phyloP scores from a whole-genome alignment of 2,329 filamentous ascomycete species.

The Cladophialophora bantiana region DNA sequence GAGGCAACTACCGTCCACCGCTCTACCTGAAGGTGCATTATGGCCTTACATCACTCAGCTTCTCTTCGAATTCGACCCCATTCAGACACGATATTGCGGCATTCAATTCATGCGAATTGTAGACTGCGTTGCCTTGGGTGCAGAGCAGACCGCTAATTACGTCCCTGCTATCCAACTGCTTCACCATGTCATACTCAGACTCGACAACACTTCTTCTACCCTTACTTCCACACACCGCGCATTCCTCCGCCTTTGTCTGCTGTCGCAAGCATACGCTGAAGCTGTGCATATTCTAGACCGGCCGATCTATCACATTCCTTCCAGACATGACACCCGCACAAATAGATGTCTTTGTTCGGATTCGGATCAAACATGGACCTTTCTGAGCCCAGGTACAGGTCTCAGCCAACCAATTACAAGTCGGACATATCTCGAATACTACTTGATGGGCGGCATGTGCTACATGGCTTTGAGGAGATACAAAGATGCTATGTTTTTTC shows the following conservation, averaged over 20 bases:
- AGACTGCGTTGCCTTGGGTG: conserved; percentile 45
- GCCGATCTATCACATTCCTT: conserved; percentile 53
- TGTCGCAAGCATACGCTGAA: conserved; percentile 49
- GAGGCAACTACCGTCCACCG: conserved; percentile 47
- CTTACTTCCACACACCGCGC: conserved; percentile 54
- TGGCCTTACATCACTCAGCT: conserved; percentile 61
- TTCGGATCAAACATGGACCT: conserved; percentile 44
- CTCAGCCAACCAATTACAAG: conserved; percentile 51
- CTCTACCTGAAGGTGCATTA: conserved; percentile 54
- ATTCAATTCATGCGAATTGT: conserved; percentile 49
- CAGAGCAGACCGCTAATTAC: conserved; percentile 48
- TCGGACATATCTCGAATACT: conserved; percentile 66
- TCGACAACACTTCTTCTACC: conserved; percentile 52
- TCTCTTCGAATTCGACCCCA: conserved; percentile 60
- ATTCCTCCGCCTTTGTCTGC: conserved; percentile 52
- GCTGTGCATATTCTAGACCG: conserved; percentile 52
- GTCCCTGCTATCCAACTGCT: conserved; percentile 49
- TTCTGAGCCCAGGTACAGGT: conserved; percentile 48
- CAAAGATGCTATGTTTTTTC: conserved; percentile 66
- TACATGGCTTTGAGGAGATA: conserved; percentile 69
- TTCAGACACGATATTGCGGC: conserved; percentile 55
- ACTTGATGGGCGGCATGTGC: conserved; percentile 68
- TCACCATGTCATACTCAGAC: conserved; percentile 53
- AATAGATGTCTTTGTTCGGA: conserved; percentile 43
- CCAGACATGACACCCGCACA: conserved; percentile 37